Conservation (phyloP, 257 asterid species). For the Coffea eugenioides region DNA sequence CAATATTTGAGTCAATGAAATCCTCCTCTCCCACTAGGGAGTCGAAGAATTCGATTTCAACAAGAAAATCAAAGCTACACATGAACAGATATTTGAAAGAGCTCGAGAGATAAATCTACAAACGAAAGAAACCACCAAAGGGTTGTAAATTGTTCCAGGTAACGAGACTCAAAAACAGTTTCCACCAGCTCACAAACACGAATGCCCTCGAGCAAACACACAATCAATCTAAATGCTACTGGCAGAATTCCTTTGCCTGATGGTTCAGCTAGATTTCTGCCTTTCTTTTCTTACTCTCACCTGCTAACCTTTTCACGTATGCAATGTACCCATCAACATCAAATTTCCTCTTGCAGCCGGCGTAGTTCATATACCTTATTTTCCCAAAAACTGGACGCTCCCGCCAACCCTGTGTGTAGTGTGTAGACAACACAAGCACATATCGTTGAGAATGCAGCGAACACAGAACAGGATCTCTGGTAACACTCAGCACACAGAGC, state of each 20-base stretch:
- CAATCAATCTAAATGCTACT: constrained; percentile 5
- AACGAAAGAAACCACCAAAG: neutral
- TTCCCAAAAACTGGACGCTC: constrained; percentile 88
- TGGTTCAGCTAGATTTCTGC: constrained; percentile 41
- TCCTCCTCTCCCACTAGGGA: neutral
- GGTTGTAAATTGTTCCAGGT: neutral
- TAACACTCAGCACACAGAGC: no score
- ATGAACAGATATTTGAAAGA: no score
- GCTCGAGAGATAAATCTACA: neutral
- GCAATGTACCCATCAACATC: constrained; percentile 82
- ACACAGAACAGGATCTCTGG: neutral
- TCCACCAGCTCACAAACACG: neutral
- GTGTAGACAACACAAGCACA: neutral
- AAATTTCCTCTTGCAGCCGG: constrained; percentile 95
- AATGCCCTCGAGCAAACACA: no score
- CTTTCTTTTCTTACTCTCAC: constrained; percentile 81
- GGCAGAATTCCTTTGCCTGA: constrained; percentile 42
- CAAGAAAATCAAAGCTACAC: neutral
- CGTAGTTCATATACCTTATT: constrained; percentile 90
- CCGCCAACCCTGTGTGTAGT: constrained; percentile 62
- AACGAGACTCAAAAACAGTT: neutral
- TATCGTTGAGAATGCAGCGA: neutral
- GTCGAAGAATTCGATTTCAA: neutral
- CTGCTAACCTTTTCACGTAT: constrained; percentile 58
- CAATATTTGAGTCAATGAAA: neutral